Evolutionary conservation across 2,329 filamentous ascomycete genomes (phyloP), one percentile per base, ranked within the genome.

Genomic region (Aureobasidium pullulans): DNA sequence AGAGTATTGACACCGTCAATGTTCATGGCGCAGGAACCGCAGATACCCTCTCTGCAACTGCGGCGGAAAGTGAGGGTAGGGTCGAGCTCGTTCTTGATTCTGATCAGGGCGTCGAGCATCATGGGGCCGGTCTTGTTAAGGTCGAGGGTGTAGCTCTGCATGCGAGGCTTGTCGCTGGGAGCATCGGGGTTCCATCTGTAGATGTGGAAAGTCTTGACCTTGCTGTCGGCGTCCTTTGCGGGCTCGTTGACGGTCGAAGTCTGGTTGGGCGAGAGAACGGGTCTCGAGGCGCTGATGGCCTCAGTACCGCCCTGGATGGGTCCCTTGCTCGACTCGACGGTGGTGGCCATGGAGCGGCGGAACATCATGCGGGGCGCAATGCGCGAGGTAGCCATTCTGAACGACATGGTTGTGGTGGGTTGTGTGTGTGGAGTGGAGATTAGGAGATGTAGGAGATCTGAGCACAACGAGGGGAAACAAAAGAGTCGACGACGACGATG

Each of bases 121-220:
- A 99, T 99, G 66, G 94, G 94, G 34, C 94, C 94, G 43, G 94
- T 99, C 87, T 97, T 96, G 82, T 97, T 97, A 68, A 99, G 79
- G 73, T 99, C 94, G 70, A 99, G 81, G 37, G 89, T 89, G 79
- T 97, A 99, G 67, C 84, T 84, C 81, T 99, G 91, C 89, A 99
- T 96, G 75, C 81, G 83, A 63, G 94, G 94, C 86, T 99, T 99
- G 76, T 89, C 86, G 70, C 86, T 85, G 61, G 94, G 94, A 73
- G 86, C 83, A 73, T 97, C 94, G 62, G 94, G 94, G 75, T 95
- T 96, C 94, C 94, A 99, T 75, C 94, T 86, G 85, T 99, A 99
- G 81, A 99, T 88, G 77, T 96, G 88, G 84, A 99, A 99, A 54
- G 88, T 91, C 87, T 96, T 97, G 79, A 89, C 85, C 68, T 81